These are phyloP conservation scores for Carpinus viminea DNA, from an alignment of 306 rosid genomes.

Conservation along the genomic window DNA sequence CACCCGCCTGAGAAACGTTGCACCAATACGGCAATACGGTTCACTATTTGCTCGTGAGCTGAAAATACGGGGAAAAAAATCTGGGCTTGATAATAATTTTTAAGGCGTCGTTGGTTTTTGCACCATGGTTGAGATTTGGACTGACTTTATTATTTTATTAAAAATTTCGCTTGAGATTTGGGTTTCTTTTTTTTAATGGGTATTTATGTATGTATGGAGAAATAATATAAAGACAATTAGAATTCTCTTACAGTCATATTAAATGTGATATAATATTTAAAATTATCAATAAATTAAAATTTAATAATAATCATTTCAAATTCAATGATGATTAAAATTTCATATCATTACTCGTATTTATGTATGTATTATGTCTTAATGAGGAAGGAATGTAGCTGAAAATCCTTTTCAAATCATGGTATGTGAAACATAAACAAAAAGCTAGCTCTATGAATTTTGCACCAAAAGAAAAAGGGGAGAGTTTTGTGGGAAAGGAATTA, in stretches of 20 bases:
- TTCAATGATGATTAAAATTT: too few relatives aligned
- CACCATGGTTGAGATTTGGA: constrained; percentile 15
- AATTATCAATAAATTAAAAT: too few relatives aligned
- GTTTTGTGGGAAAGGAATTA: neutral
- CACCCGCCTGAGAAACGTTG: neutral
- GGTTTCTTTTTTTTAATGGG: too few relatives aligned
- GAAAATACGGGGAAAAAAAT: too few relatives aligned
- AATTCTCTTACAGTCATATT: too few relatives aligned
- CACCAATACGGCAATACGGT: neutral
- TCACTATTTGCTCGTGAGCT: too few relatives aligned
- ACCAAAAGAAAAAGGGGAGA: neutral
- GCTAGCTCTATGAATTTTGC: too few relatives aligned
- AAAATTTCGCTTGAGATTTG: neutral
- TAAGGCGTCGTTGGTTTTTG: too few relatives aligned
- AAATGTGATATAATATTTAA: too few relatives aligned
- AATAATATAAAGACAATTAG: too few relatives aligned
- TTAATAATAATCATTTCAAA: too few relatives aligned
- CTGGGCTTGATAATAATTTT: too few relatives aligned
- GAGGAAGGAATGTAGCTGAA: neutral
- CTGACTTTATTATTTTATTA: neutral
- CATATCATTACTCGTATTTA: neutral
- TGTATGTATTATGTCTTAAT: neutral
- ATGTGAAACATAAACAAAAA: neutral
- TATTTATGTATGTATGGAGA: neutral
- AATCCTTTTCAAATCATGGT: neutral